Percentiles rank a stretch among this genome's conserved stretches.
phyloP scores from a whole-genome alignment of 2,329 filamentous ascomycete genomes.

The Phialophora tarda region DNA sequence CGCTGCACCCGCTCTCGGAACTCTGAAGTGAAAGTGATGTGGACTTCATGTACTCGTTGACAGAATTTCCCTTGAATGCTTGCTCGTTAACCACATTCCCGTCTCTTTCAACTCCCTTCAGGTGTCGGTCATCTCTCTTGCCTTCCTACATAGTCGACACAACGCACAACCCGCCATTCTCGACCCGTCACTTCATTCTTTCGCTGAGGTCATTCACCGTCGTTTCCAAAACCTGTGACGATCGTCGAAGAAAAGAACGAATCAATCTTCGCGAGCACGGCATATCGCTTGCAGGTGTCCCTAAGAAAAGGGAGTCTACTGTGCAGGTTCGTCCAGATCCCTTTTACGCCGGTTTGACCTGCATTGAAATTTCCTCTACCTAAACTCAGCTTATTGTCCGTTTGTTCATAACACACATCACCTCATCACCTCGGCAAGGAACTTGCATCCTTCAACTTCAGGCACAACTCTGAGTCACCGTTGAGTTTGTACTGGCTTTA shows the following conservation, averaged over 20 bases:
- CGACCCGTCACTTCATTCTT: not conserved
- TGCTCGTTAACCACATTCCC: not conserved
- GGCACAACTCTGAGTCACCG: not conserved
- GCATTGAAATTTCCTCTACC: not conserved
- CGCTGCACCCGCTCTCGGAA: not conserved
- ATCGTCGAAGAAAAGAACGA: not conserved
- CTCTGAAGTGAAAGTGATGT: not conserved
- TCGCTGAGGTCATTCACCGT: not conserved
- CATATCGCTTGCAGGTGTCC: not conserved
- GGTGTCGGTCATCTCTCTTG: not conserved
- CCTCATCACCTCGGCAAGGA: not conserved
- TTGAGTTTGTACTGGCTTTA: constrained; percentile 21
- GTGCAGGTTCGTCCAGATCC: not conserved
- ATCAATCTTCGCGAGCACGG: not conserved
- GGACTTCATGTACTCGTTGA: not conserved
- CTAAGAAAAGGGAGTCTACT: not conserved
- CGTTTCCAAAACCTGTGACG: not conserved
- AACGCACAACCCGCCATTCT: not conserved
- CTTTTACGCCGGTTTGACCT: not conserved
- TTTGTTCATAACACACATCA: not conserved
- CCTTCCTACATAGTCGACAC: not conserved
- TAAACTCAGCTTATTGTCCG: not conserved
- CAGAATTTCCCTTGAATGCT: not conserved
- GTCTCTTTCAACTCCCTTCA: not conserved
- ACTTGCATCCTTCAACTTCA: not conserved